Conservation (phyloP, 345 rosid genomes). For the Syzygium aromaticum region DNA sequence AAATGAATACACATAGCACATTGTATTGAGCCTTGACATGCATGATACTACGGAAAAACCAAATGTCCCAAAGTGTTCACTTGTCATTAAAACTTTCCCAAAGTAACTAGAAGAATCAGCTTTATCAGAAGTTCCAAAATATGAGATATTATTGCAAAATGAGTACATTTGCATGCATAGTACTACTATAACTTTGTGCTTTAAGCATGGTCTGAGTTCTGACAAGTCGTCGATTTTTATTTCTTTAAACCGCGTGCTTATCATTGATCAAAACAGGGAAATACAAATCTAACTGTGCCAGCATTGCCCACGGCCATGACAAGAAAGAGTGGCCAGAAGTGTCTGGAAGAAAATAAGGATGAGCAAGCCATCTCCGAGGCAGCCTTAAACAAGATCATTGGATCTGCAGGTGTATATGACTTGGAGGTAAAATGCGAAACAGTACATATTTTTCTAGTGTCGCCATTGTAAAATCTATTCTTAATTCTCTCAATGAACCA, state of each 20-base stretch:
- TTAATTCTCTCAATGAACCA: not conserved
- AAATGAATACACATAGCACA: not conserved
- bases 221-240: not conserved
- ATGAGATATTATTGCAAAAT: not conserved
- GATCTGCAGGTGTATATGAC: slow-evolving; percentile 42
- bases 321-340: slow-evolving; percentile 27
- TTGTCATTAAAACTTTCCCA: not conserved
- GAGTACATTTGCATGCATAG: not conserved
- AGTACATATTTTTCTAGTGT: not conserved
- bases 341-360: slow-evolving; percentile 28
- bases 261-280: slow-evolving; percentile 19
- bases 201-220: not conserved
- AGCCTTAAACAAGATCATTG: slow-evolving; percentile 43
- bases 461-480: not conserved
- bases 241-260: not conserved
- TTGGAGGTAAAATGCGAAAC: slow-evolving; percentile 23
- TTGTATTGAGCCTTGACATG: not conserved
- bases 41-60: not conserved
- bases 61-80: not conserved
- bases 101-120: not conserved
- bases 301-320: slow-evolving; percentile 29
- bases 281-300: slow-evolving; percentile 19
- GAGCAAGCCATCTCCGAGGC: slow-evolving; percentile 44
- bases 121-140: not conserved
- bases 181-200: not conserved